phyloP scores from a whole-genome alignment of 1,284 basidiomycete genomes.

The Stygiomarasmius scandens region DNA sequence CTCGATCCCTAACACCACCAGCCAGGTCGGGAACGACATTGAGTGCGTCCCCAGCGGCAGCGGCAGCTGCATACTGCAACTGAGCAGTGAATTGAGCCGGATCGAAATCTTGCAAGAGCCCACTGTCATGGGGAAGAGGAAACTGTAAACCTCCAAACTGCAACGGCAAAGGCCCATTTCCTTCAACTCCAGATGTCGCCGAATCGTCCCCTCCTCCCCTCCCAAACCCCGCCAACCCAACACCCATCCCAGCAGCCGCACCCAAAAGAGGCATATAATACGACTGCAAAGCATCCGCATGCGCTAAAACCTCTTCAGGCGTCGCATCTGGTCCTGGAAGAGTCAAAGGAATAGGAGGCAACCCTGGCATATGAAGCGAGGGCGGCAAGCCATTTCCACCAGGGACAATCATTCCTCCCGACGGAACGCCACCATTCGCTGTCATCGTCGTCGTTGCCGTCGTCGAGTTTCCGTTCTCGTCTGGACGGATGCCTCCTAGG shows the following conservation, averaged over 20 bases:
- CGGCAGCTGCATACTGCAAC: conserved; percentile 1
- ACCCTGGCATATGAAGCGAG: conserved; percentile 30
- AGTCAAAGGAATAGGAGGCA: conserved; percentile 30
- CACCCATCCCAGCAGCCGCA: conserved; percentile 41
- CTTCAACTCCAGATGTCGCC: background rate
- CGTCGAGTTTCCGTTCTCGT: conserved; percentile 22
- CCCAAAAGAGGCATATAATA: conserved; percentile 63
- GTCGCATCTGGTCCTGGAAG: conserved; percentile 29
- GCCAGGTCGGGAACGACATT: background rate
- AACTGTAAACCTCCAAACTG: background rate
- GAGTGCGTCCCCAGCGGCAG: background rate
- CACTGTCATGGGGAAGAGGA: background rate
- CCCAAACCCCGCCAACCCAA: background rate
- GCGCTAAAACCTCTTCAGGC: conserved; percentile 52
- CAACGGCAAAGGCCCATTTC: background rate
- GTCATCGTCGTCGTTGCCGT: conserved; percentile 9
- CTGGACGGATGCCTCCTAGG: conserved; percentile 20
- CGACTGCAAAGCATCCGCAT: conserved; percentile 56
- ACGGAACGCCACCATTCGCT: background rate
- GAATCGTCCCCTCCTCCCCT: background rate
- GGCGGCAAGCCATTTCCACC: conserved; percentile 14
- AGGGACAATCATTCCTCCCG: background rate
- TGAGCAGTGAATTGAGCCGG: background rate
- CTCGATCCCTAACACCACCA: conserved; percentile 1
- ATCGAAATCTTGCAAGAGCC: background rate